Percentiles rank a stretch among this genome's conserved stretches.
Conservation (phyloP, 495 filamentous ascomycete genomes). For the Entonaema liquescens region DNA sequence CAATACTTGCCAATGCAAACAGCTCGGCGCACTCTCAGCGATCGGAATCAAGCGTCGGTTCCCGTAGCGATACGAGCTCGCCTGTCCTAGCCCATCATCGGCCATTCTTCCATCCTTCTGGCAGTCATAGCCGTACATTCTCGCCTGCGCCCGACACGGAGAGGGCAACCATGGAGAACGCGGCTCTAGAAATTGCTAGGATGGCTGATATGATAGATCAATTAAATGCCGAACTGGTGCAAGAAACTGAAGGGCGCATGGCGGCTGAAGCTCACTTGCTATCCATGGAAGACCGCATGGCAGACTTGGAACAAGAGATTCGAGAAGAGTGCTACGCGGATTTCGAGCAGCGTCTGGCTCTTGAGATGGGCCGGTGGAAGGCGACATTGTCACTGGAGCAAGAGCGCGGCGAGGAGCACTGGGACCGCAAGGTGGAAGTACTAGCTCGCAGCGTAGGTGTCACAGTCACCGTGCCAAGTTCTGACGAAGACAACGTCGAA, state of each 20-base stretch:
- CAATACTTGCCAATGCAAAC: constrained; percentile 49
- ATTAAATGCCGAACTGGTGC: constrained; percentile 65
- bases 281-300: constrained; percentile 70
- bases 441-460: constrained; percentile 71
- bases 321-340: constrained; percentile 90
- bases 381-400: constrained; percentile 75
- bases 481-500: constrained; percentile 41
- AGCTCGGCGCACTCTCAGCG: constrained; percentile 59
- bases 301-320: constrained; percentile 81
- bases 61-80: constrained; percentile 48
- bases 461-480: constrained; percentile 33
- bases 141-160: constrained; percentile 60
- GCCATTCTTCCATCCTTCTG: constrained; percentile 53
- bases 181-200: constrained; percentile 75
- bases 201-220: constrained; percentile 82
- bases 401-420: constrained; percentile 79
- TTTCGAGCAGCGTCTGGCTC: constrained; percentile 79
- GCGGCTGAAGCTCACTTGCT: constrained; percentile 67
- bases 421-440: constrained; percentile 91
- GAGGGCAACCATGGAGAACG: constrained; percentile 77
- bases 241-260: constrained; percentile 63
- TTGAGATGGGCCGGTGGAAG: constrained; percentile 80
- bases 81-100: constrained; percentile 42
- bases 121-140: constrained; percentile 47
- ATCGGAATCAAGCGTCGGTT: constrained; percentile 43